Base-by-base conservation (phyloP, 305 asterid genomes). In the Fraxinus sp. region DNA sequence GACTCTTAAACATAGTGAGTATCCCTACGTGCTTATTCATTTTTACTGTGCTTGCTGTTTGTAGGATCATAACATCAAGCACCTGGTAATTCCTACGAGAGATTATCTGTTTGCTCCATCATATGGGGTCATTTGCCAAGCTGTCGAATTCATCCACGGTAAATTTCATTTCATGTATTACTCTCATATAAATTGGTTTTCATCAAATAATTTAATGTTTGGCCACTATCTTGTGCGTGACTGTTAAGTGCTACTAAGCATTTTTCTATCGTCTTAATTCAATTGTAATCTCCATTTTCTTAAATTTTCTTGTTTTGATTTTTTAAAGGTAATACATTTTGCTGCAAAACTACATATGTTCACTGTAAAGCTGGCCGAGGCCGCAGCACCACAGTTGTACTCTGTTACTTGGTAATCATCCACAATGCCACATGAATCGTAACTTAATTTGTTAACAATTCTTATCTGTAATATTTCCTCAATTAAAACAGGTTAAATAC, bases 41-140 rank as follows among this genome's bases (percentile, higher is more conserved):
- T 66, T 66, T 26, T 59, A 66, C 35, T 3, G 77, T 79, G 33
- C 75, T 85, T 72, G 36, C 77, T 80, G 20, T 81, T 82, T 88
- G 83, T 66, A 94, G 97, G 94, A 89, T 85, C 89, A 93, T 72
- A 78, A 68, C 82, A 93, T 95, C 20, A 89, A 89, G 81, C 99
- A 95, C 88, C 84, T 95, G 88, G 91, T 95, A 84, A 92, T 95
- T 84, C 97, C 99, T 18, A 95, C 99, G 7, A 88, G 99, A 86
- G 99, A 95, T 85, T 94, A 95, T 87, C 96, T 95, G 66, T 95
- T 95, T 90, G 99, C 99, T 87, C 98, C 99, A 35, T 89, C 91
- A 22, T 86, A 82, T 59, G 87, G 82, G 74, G 94, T 92, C 88
- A 94, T 95, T 28, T 83, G 87, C 85, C 93, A 84, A 86, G 99